Evolutionary conservation across 192 early-diverging fungal genomes (phyloP).

Genomic region (Entomortierella parvispora): DNA sequence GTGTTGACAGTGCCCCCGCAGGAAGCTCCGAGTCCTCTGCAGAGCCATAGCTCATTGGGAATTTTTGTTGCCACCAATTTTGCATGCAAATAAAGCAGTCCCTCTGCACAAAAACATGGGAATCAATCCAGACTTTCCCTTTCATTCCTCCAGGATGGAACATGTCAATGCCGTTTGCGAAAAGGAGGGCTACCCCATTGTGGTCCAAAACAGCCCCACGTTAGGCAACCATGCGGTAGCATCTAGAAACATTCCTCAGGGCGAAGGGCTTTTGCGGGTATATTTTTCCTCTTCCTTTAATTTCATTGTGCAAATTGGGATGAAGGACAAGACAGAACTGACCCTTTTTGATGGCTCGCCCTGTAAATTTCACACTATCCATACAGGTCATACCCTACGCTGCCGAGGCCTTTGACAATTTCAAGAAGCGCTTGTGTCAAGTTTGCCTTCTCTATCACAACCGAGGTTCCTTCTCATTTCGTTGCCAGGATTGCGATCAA

Average conservation of each 20-base stretch:
- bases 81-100: too few relatives aligned
- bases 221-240: constrained; percentile 47
- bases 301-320: too few relatives aligned
- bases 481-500: constrained; percentile 69
- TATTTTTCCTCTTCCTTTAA: neutral
- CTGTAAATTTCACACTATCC: neutral
- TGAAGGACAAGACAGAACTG: too few relatives aligned
- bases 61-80: too few relatives aligned
- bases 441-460: constrained; percentile 67
- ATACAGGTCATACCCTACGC: constrained; percentile 41
- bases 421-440: constrained; percentile 70
- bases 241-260: constrained; percentile 39
- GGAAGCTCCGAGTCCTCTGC: too few relatives aligned
- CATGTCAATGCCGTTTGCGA: constrained; percentile 39
- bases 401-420: constrained; percentile 67
- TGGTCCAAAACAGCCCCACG: constrained; percentile 29
- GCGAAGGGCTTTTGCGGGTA: constrained; percentile 46
- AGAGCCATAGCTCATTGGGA: too few relatives aligned
- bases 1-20: too few relatives aligned
- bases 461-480: constrained; percentile 55
- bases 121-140: too few relatives aligned
- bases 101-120: too few relatives aligned
- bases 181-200: constrained; percentile 40
- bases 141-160: constrained; percentile 12
- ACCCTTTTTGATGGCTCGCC: too few relatives aligned